Conservation (phyloP, 768 basidiomycete genomes). For the Pulveroboletus sp. region DNA sequence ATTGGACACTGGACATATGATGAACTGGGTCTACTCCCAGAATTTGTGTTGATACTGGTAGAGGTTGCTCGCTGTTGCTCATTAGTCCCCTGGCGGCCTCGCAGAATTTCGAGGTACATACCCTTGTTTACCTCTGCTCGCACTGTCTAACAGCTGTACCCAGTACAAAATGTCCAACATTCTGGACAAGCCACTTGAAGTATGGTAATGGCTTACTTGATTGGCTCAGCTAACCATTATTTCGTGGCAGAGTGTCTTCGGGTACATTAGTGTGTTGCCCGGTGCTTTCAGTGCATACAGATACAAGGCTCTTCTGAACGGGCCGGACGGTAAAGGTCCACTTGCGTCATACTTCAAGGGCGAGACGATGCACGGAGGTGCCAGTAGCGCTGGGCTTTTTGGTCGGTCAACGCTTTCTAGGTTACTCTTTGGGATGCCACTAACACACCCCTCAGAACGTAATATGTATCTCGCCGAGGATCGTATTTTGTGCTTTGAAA, state of each 20-base stretch:
- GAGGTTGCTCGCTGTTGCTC: slow-evolving; percentile 64
- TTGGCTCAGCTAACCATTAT: background rate
- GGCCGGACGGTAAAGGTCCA: slow-evolving; percentile 83
- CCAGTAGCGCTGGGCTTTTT: slow-evolving; percentile 63
- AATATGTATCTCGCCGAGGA: slow-evolving; percentile 93
- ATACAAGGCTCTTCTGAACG: slow-evolving; percentile 83
- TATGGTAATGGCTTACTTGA: slow-evolving; percentile 31
- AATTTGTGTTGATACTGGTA: slow-evolving; percentile 79
- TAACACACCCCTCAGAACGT: slow-evolving; percentile 41
- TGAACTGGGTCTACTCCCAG: slow-evolving; percentile 30
- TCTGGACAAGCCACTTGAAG: slow-evolving; percentile 92
- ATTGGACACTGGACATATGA: background rate
- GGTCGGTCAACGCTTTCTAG: slow-evolving; percentile 25
- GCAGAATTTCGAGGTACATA: slow-evolving; percentile 82
- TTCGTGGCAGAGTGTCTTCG: slow-evolving; percentile 61
- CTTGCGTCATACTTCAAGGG: slow-evolving; percentile 93
- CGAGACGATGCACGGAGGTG: slow-evolving; percentile 72
- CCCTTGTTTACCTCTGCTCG: background rate
- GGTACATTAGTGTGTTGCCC: slow-evolving; percentile 83
- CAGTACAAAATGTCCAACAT: slow-evolving; percentile 96
- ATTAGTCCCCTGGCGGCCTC: slow-evolving; percentile 82
- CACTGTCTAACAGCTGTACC: background rate
- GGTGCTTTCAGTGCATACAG: slow-evolving; percentile 92
- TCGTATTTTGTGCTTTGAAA: slow-evolving; percentile 90
- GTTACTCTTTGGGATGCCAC: background rate